A percentile compares a stretch with the other conserved stretches of the same genome.
Evolutionary conservation across 202 grass and related monocot genomes (phyloP).

Genomic region (Cymbopogon flexuosus): DNA sequence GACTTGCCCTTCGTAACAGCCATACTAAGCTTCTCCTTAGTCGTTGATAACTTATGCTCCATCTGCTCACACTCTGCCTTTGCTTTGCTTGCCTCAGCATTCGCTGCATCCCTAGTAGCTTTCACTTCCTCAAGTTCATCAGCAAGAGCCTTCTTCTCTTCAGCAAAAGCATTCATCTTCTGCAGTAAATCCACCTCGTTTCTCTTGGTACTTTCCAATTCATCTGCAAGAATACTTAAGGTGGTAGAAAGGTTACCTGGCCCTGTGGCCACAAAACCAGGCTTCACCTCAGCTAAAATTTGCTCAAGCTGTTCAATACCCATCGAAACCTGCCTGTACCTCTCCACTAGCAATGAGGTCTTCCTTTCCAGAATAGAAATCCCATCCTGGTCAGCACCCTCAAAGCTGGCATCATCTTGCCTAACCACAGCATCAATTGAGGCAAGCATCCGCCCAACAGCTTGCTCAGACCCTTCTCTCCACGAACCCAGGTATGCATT

Average conservation of each 20-base stretch:
- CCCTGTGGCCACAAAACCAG: constrained; percentile 44
- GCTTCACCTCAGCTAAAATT: constrained; percentile 54
- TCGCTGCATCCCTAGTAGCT: constrained; percentile 49
- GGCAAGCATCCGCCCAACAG: constrained; percentile 47
- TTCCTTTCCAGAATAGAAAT: constrained; percentile 64
- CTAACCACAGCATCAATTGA: constrained; percentile 55
- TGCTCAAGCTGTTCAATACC: constrained; percentile 63
- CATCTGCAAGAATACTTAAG: constrained; percentile 45
- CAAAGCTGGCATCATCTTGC: constrained; percentile 33
- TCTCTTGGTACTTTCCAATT: constrained; percentile 70
- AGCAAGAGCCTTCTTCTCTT: constrained; percentile 56
- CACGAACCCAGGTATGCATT: constrained; percentile 56
- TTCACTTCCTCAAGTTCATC: constrained; percentile 58
- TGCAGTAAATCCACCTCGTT: constrained; percentile 56
- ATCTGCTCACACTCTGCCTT: constrained; percentile 73
- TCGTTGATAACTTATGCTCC: constrained; percentile 60
- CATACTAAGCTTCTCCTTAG: constrained; percentile 85
- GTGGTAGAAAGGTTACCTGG: constrained; percentile 34
- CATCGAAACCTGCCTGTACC: constrained; percentile 45
- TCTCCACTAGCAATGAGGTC: constrained; percentile 50
- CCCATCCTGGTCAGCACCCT: constrained; percentile 33
- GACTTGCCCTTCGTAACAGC: constrained; percentile 96
- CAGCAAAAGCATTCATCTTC: constrained; percentile 35
- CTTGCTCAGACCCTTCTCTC: constrained; percentile 48
- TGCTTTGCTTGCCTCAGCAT: constrained; percentile 54